phyloP scores from a whole-genome alignment of 2,329 filamentous ascomycete species.

The Thermoascus crustaceus region DNA sequence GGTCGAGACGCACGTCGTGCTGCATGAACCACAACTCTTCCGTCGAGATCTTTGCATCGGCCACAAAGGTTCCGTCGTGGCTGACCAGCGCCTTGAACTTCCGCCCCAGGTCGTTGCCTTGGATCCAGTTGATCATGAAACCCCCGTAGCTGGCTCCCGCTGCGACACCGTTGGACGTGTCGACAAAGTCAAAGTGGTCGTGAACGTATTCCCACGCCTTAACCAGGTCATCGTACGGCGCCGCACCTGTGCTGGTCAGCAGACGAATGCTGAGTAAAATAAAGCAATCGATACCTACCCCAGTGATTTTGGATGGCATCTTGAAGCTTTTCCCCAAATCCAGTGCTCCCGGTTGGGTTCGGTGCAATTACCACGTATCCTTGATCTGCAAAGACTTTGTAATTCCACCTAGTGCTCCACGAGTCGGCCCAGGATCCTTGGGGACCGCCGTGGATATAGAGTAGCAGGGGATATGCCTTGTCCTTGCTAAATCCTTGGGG shows the following conservation, averaged over 20 bases:
- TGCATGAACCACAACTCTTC: too few species aligned
- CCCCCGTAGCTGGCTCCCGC: conserved; percentile 36
- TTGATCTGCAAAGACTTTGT: conserved; percentile 76
- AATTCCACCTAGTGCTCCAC: conserved; percentile 85
- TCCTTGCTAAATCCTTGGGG: too few species aligned
- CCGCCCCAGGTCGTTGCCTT: conserved; percentile 72
- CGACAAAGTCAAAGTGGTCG: conserved; percentile 29
- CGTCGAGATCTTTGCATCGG: too few species aligned
- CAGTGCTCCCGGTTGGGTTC: conserved; percentile 76
- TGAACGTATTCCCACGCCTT: conserved; percentile 65
- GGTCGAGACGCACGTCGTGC: too few species aligned
- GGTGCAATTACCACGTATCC: conserved; percentile 75
- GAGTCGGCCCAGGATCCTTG: too few species aligned
- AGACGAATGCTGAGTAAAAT: too few species aligned
- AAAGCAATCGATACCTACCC: conserved; percentile 59
- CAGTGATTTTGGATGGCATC: conserved; percentile 73
- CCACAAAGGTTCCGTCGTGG: conserved; percentile 77
- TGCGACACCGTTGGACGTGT: conserved; percentile 32
- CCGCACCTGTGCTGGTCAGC: too few species aligned
- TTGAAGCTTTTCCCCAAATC: conserved; percentile 69
- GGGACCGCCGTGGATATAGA: too few species aligned
- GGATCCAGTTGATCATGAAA: conserved; percentile 67
- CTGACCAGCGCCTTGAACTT: conserved; percentile 82
- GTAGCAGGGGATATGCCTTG: too few species aligned
- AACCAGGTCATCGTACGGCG: conserved; percentile 76